Evolutionary conservation across 1,139 yeast genomes (phyloP).

Genomic region (Taiozyma sp.): DNA sequence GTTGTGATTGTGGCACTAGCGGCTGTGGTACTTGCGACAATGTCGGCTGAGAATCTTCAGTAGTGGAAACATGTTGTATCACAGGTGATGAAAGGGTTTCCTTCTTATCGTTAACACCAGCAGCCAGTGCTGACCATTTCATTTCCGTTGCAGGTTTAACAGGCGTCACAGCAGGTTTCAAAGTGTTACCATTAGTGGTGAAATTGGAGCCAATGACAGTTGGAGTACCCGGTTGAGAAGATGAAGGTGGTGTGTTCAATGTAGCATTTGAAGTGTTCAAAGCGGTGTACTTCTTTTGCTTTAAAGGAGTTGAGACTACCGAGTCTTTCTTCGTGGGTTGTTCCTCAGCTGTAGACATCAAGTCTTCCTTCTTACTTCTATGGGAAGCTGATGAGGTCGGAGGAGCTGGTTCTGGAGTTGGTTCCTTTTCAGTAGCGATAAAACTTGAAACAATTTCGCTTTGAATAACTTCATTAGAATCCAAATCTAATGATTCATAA

Average conservation of each 20-base stretch:
- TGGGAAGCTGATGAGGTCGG: conserved; percentile 1
- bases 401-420: conserved; percentile 7
- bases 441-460: conserved; percentile 40
- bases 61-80: not conserved
- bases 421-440: conserved; percentile 21
- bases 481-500: conserved; percentile 62
- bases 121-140: conserved; percentile 73
- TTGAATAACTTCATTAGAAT: conserved; percentile 46
- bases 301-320: conserved; percentile 7
- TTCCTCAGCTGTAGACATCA: not conserved
- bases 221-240: conserved; percentile 2
- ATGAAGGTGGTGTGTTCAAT: conserved; percentile 7
- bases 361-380: not conserved
- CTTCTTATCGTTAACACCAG: conserved; percentile 31
- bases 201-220: conserved; percentile 2
- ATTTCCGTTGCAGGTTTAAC: conserved; percentile 55
- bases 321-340: not conserved
- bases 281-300: conserved; percentile 7
- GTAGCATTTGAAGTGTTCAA: not conserved
- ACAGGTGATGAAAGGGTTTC: not conserved
- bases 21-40: not conserved
- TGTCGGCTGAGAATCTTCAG: not conserved
- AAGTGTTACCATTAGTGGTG: conserved; percentile 2
- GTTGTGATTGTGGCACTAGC: not conserved
- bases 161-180: conserved; percentile 9